These are phyloP conservation scores for Colletotrichum spaethianum DNA, from an alignment of 2,329 filamentous ascomycete genomes.

Conservation along the genomic window DNA sequence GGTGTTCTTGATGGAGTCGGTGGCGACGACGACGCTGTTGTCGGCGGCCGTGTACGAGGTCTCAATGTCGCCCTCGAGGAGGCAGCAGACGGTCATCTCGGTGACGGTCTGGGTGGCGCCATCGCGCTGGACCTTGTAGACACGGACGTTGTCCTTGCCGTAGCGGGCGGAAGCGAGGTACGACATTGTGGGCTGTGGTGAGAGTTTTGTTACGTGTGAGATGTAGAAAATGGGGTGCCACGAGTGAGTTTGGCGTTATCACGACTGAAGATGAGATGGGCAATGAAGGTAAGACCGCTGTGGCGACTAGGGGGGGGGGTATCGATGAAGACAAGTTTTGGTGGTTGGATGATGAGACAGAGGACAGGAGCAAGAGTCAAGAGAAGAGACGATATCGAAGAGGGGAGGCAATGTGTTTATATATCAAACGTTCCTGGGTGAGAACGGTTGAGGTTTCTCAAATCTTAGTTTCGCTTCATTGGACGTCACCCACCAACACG, in stretches of 20 bases:
- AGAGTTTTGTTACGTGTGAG: not conserved
- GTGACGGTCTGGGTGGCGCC: constrained; percentile 86
- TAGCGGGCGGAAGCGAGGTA: constrained; percentile 78
- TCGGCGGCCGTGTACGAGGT: constrained; percentile 91
- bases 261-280: constrained; percentile 4
- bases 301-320: not conserved
- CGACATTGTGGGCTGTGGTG: constrained; percentile 56
- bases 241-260: constrained; percentile 12
- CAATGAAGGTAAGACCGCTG: not conserved
- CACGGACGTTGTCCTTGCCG: constrained; percentile 97
- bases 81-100: constrained; percentile 94
- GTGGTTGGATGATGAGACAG: constrained; percentile 23
- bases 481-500: constrained; percentile 29
- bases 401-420: constrained; percentile 30
- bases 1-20: constrained; percentile 98
- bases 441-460: constrained; percentile 24
- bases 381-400: not conserved
- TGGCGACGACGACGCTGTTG: constrained; percentile 95
- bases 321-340: not conserved
- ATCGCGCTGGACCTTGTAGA: constrained; percentile 94
- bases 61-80: constrained; percentile 94
- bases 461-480: constrained; percentile 19
- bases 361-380: constrained; percentile 9
- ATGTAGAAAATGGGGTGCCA: not conserved
- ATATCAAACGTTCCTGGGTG: constrained; percentile 10